Evolutionary conservation across 805 yeast species (phyloP).

Genomic region (Tetrapisispora taiwanensis): DNA sequence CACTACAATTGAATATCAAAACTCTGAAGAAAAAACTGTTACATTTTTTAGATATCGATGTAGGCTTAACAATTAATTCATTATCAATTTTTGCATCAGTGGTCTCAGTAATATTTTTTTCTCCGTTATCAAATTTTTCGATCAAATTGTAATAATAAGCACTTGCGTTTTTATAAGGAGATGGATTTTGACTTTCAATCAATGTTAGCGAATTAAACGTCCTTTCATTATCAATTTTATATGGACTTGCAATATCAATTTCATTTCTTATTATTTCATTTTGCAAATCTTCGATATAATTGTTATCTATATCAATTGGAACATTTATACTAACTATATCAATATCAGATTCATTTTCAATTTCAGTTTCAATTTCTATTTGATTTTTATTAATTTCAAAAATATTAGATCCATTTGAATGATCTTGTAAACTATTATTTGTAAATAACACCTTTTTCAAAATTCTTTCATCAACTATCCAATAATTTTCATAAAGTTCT

Average conservation of each 20-base stretch:
- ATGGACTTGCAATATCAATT: constrained; percentile 15
- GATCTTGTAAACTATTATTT: background rate
- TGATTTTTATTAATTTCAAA: background rate
- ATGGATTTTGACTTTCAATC: background rate
- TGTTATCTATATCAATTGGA: background rate
- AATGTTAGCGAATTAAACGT: background rate
- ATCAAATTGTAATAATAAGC: too few relatives aligned
- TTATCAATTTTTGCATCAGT: background rate
- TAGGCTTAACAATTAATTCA: background rate
- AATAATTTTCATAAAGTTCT: constrained; percentile 22
- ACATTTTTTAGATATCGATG: background rate
- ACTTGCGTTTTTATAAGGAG: background rate
- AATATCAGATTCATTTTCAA: too few relatives aligned
- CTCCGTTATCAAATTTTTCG: background rate
- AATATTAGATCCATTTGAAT: background rate
- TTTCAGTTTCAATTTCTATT: background rate
- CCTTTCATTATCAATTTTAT: background rate
- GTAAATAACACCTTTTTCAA: background rate
- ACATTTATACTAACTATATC: too few relatives aligned
- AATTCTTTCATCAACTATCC: constrained; percentile 21
- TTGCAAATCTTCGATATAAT: constrained; percentile 14
- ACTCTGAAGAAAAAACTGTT: background rate
- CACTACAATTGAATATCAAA: background rate
- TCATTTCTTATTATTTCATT: constrained; percentile 11
- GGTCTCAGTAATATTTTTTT: too few relatives aligned